A percentile compares a stretch with the other conserved stretches of the same genome.
These are phyloP conservation scores for Calocybe indica DNA, from an alignment of 768 basidiomycete species.

Conservation along the genomic window DNA sequence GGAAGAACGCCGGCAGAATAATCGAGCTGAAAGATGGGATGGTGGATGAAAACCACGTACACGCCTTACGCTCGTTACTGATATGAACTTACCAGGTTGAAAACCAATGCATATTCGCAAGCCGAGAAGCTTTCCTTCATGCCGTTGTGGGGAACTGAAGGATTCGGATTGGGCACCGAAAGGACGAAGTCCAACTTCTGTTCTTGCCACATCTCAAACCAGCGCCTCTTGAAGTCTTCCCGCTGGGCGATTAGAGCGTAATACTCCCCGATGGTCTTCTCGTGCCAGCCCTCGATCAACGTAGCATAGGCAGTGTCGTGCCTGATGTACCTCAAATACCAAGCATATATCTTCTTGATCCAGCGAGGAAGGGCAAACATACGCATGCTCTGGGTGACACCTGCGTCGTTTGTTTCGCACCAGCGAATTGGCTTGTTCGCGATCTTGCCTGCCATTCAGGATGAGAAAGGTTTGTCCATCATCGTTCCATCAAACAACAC, in stretches of 20 bases:
- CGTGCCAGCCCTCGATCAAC: constrained; percentile 40
- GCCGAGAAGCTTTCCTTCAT: constrained; percentile 47
- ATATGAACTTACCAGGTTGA: constrained; percentile 43
- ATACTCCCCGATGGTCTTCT: constrained; percentile 38
- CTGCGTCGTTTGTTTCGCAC: constrained; percentile 44
- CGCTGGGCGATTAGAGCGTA: constrained; percentile 42
- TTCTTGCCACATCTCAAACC: constrained; percentile 35
- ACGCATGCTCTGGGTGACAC: constrained; percentile 31
- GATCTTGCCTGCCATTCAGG: constrained; percentile 16
- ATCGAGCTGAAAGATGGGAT: constrained; percentile 28
- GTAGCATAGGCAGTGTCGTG: constrained; percentile 49
- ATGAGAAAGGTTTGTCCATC: too few species aligned
- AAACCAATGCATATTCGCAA: constrained; percentile 57
- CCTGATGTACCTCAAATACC: constrained; percentile 47
- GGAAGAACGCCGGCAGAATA: constrained; percentile 54
- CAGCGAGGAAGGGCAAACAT: constrained; percentile 41
- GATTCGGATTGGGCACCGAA: constrained; percentile 51
- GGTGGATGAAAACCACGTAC: background rate
- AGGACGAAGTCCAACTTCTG: constrained; percentile 51
- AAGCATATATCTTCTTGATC: constrained; percentile 39
- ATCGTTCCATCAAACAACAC: background rate
- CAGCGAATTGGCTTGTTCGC: constrained; percentile 25
- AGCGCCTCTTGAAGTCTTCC: constrained; percentile 34
- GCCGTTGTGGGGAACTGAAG: constrained; percentile 48
- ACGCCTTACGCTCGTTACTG: background rate